Conservation (phyloP, 2,329 filamentous ascomycete genomes). For the Colletotrichum aenigma region DNA sequence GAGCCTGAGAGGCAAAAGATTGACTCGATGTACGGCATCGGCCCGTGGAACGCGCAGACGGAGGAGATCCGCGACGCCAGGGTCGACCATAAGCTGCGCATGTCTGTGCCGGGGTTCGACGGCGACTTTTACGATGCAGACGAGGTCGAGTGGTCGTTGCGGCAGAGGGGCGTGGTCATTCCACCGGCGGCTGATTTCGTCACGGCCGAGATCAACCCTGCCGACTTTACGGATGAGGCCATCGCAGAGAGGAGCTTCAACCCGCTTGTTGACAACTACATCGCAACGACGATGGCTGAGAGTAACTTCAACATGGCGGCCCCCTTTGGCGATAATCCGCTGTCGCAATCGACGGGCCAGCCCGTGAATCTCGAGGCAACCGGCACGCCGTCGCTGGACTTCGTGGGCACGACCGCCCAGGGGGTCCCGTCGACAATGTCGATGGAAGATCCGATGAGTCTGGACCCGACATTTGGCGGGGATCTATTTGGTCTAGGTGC, state of each 20-base stretch:
- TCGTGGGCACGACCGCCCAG: neutral
- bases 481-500: neutral
- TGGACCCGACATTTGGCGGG: neutral
- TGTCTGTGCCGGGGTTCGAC: slow-evolving; percentile 65
- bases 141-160: slow-evolving; percentile 78
- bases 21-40: slow-evolving; percentile 34
- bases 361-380: neutral
- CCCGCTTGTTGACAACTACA: neutral
- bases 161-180: slow-evolving; percentile 65
- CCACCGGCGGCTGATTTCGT: slow-evolving; percentile 65
- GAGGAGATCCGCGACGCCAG: slow-evolving; percentile 44
- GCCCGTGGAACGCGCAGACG: slow-evolving; percentile 49
- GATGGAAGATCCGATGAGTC: neutral
- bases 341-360: neutral
- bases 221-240: slow-evolving; percentile 34
- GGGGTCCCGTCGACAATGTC: neutral
- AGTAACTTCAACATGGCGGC: neutral
- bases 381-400: neutral
- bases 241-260: neutral
- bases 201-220: slow-evolving; percentile 58
- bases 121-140: slow-evolving; percentile 79
- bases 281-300: neutral
- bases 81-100: slow-evolving; percentile 51
- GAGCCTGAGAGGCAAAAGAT: slow-evolving; percentile 36
- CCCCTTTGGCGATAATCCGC: neutral